These are phyloP conservation scores for Nemania serpens DNA, from an alignment of 2,329 filamentous ascomycete genomes.

Conservation along the genomic window DNA sequence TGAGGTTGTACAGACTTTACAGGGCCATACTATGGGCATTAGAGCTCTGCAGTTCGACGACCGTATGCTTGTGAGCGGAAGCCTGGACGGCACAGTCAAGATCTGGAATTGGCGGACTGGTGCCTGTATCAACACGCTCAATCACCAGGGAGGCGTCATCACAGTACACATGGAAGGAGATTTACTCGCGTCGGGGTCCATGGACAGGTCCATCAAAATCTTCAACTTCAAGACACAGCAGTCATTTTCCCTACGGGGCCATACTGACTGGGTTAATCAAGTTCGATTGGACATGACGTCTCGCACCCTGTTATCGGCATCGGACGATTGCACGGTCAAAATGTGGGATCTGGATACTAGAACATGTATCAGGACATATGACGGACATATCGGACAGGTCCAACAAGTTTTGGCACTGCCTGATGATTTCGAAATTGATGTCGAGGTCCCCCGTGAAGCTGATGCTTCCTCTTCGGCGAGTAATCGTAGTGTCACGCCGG, in stretches of 20 bases:
- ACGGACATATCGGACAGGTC: conserved; percentile 92
- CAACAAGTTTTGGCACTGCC: conserved; percentile 88
- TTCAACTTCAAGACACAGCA: conserved; percentile 89
- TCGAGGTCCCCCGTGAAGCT: conserved; percentile 58
- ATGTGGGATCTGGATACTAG: conserved; percentile 92
- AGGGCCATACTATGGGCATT: conserved; percentile 81
- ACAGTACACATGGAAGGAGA: conserved; percentile 85
- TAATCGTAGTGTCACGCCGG: conserved; percentile 50
- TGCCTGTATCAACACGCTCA: conserved; percentile 79
- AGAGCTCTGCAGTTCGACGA: conserved; percentile 93
- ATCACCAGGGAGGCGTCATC: conserved; percentile 81
- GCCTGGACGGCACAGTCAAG: conserved; percentile 83
- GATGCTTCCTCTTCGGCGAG: conserved; percentile 60
- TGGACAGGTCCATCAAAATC: conserved; percentile 87
- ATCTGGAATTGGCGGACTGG: conserved; percentile 98
- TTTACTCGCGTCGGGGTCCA: conserved; percentile 84
- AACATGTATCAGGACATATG: conserved; percentile 75
- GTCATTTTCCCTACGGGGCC: conserved; percentile 78
- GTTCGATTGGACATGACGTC: conserved; percentile 83
- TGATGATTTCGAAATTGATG: conserved; percentile 86
- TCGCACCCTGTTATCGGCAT: conserved; percentile 87
- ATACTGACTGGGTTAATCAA: conserved; percentile 96
- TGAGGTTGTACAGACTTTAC: conserved; percentile 81
- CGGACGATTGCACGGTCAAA: conserved; percentile 88
- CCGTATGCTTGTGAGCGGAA: conserved; percentile 86